Evolutionary conservation across 257 asterid species (phyloP), one percentile per base, ranked within the genome.

Genomic region (Fraxinus cuspidata): DNA sequence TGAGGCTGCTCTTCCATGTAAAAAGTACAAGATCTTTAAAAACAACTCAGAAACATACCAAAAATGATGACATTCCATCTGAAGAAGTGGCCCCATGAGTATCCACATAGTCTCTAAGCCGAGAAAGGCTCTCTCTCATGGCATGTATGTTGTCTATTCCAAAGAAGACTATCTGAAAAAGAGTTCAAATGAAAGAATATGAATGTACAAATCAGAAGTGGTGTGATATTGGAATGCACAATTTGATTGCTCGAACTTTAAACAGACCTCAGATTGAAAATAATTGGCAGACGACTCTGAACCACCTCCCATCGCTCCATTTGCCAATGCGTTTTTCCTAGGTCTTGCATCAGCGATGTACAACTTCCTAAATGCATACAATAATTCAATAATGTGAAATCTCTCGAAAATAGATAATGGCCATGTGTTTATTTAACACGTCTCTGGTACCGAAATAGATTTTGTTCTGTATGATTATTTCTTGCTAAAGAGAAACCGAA

Each of bases 281-380:
- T 96, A 93, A 86, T 96, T 88, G 82, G 99, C 90, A 78, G 99
- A 96, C 53, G 99, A 96, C 87, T 96, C 99, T 3, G 99, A 96
- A 86, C 99, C 99, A 80, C 99, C 99, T 71, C 99, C 99, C 99
- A 96, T 93, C 73, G 99, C 99, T 79, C 99, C 99, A 92, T 96
- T 96, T 76, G 99, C 99, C 79, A 96, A 79, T 85, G 99, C 99
- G 83, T 96, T 96, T 86, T 92, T 96, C 81, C 98, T 86, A n/a
- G 99, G 98, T 86, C 99, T 92, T 84, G 99, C 99, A 86, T 96
- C 99, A 84, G 96, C 97, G 58, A 96, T 96, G 80, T 93, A 96
- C 74, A 96, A 89, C 87, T 96, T 96, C 96, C 99, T 96, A 84
- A 56, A 71, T 32, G 53, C 78, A 85, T 74, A 71, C 42, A 75